phyloP scores from a whole-genome alignment of 2,329 filamentous ascomycete genomes.

The Fusarium sp. region DNA sequence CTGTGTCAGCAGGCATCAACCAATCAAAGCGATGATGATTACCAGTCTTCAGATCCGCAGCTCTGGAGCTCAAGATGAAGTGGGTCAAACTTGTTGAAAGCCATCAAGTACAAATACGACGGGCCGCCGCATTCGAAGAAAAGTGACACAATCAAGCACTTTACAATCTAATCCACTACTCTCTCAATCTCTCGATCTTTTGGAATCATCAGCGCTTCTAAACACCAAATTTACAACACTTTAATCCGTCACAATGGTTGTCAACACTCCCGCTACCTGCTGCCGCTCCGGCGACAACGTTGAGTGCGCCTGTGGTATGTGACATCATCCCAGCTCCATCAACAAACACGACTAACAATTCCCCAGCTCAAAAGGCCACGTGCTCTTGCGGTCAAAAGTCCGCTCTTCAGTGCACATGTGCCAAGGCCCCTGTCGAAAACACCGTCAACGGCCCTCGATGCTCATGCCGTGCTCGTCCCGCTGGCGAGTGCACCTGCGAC shows the following conservation, averaged over 20 bases:
- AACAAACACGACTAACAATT: slow-evolving; percentile 10
- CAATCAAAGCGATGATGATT: slow-evolving; percentile 35
- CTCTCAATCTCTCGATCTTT: not conserved
- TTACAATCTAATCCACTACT: not conserved
- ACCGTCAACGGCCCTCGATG: slow-evolving; percentile 77
- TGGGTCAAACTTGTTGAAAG: slow-evolving; percentile 20
- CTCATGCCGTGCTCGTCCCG: slow-evolving; percentile 84
- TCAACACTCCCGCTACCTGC: slow-evolving; percentile 61
- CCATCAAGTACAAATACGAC: slow-evolving; percentile 45
- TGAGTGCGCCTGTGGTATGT: slow-evolving; percentile 70
- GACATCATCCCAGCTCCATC: slow-evolving; percentile 2
- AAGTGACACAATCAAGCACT: slow-evolving; percentile 15
- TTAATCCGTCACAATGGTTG: slow-evolving; percentile 48
- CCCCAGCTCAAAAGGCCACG: slow-evolving; percentile 70
- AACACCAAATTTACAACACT: not conserved
- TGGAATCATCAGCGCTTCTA: not conserved
- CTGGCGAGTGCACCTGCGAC: slow-evolving; percentile 85
- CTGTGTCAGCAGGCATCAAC: rapidly evolving
- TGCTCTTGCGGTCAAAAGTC: slow-evolving; percentile 93
- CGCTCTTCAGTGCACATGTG: slow-evolving; percentile 88
- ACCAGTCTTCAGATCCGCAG: slow-evolving; percentile 12
- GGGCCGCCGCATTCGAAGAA: slow-evolving; percentile 16
- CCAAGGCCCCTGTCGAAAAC: slow-evolving; percentile 82
- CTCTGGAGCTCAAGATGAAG: slow-evolving; percentile 20
- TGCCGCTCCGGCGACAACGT: slow-evolving; percentile 64